Evolutionary conservation across 208 protist species (phyloP).

Genomic region (Acanthamoeba sp.): DNA sequence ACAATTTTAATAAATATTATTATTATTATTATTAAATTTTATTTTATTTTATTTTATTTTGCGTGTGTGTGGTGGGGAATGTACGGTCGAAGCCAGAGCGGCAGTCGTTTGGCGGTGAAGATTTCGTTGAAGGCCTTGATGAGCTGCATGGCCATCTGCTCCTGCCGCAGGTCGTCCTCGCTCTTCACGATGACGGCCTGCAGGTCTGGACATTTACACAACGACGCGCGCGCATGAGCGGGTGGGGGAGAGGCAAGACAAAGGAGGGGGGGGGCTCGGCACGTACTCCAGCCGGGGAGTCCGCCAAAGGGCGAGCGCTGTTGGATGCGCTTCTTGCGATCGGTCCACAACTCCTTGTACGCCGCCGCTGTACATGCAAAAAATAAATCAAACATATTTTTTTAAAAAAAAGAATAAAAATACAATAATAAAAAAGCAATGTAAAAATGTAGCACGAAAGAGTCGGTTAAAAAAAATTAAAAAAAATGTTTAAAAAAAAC

Average conservation of each 20-base stretch:
- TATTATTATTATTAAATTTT: too few relatives aligned
- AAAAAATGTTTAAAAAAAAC: too few relatives aligned
- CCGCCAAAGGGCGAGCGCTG: slow-evolving; percentile 37
- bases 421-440: too few relatives aligned
- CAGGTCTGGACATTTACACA: not conserved
- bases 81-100: slow-evolving; percentile 71
- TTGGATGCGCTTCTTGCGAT: slow-evolving; percentile 63
- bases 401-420: too few relatives aligned
- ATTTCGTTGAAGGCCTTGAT: slow-evolving; percentile 67
- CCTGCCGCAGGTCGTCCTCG: slow-evolving; percentile 75
- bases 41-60: too few relatives aligned
- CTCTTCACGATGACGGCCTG: slow-evolving; percentile 56
- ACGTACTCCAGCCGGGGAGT: slow-evolving; percentile 54
- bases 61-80: not conserved
- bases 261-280: not conserved
- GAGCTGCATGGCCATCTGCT: slow-evolving; percentile 73
- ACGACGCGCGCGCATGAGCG: not conserved
- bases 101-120: slow-evolving; percentile 18
- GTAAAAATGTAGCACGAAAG: too few relatives aligned
- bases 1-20: too few relatives aligned
- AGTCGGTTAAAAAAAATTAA: too few relatives aligned
- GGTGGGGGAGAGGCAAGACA: not conserved
- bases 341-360: slow-evolving; percentile 67
- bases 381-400: too few relatives aligned
- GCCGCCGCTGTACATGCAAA: not conserved